Conservation (phyloP, 805 yeast species). For the Candida montana region DNA sequence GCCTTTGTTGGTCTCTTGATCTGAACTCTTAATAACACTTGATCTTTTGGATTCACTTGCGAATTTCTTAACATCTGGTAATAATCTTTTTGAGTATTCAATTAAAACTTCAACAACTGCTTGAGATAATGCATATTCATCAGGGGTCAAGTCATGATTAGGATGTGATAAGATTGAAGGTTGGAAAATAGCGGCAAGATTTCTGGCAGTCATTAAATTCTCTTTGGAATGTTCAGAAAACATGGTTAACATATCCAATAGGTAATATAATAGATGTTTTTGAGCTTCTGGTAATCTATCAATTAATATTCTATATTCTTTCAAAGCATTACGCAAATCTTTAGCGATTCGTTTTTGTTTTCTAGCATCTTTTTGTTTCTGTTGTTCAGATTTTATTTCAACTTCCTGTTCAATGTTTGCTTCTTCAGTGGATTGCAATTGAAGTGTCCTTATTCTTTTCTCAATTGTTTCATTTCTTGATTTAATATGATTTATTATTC, state of each 20-base stretch:
- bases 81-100: constrained; percentile 72
- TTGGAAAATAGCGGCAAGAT: constrained; percentile 93
- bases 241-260: constrained; percentile 79
- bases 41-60: constrained; percentile 10
- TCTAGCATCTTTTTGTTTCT: constrained; percentile 32
- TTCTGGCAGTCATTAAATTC: constrained; percentile 88
- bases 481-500: constrained; percentile 61
- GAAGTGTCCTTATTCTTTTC: constrained; percentile 30
- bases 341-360: constrained; percentile 49
- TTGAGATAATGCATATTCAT: constrained; percentile 83
- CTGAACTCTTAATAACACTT: constrained; percentile 7
- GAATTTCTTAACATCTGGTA: constrained; percentile 46
- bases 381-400: constrained; percentile 23
- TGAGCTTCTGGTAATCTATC: constrained; percentile 69
- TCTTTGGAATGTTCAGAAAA: constrained; percentile 73
- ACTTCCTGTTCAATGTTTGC: constrained; percentile 9
- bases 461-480: constrained; percentile 43
- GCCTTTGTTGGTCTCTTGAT: constrained; percentile 9
- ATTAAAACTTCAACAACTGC: constrained; percentile 84
- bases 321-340: constrained; percentile 64
- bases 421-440: constrained; percentile 3
- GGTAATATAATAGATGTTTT: constrained; percentile 77
- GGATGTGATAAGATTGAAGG: constrained; percentile 95
- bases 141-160: constrained; percentile 85
- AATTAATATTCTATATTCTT: constrained; percentile 65